Evolutionary conservation across 805 yeast species (phyloP).

Genomic region (Wickerhamomyces ciferrii): DNA sequence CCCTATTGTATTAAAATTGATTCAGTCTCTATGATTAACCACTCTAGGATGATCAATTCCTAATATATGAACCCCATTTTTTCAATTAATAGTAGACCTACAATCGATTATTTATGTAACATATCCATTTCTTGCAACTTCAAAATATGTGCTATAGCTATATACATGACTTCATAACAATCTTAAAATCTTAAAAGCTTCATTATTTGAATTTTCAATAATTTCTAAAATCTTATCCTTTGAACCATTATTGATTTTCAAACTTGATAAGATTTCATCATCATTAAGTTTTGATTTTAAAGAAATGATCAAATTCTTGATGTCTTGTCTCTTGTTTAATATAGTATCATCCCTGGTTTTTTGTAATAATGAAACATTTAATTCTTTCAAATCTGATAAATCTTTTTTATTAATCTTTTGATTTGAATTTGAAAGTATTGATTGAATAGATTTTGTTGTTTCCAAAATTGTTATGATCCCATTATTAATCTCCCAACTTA

Average conservation of each 20-base stretch:
- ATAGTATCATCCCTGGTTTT: conserved; percentile 14
- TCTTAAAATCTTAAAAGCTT: conserved; percentile 15
- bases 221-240: conserved; percentile 13
- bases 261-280: conserved; percentile 5
- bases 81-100: no score
- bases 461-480: conserved; percentile 11
- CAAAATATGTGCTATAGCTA: no score
- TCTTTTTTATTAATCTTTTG: conserved; percentile 4
- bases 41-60: no score
- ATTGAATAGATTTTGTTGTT: conserved; percentile 14
- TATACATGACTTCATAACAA: conserved; percentile 7
- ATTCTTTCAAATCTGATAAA: conserved; percentile 11
- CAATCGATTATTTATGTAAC: no score
- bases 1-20: no score
- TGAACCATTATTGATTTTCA: conserved; percentile 4
- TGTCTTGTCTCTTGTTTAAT: conserved; percentile 5
- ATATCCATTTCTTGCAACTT: no score
- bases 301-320: not conserved
- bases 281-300: conserved; percentile 1
- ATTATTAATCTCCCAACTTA: conserved; percentile 17
- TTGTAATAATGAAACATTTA: conserved; percentile 9
- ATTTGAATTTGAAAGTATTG: conserved; percentile 4
- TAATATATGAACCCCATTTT: no score
- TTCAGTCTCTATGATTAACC: no score
- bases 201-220: conserved; percentile 13